Evolutionary conservation across 306 rosid species (phyloP), one percentile per base, ranked within the genome.

Genomic region (Trifolium pratense): DNA sequence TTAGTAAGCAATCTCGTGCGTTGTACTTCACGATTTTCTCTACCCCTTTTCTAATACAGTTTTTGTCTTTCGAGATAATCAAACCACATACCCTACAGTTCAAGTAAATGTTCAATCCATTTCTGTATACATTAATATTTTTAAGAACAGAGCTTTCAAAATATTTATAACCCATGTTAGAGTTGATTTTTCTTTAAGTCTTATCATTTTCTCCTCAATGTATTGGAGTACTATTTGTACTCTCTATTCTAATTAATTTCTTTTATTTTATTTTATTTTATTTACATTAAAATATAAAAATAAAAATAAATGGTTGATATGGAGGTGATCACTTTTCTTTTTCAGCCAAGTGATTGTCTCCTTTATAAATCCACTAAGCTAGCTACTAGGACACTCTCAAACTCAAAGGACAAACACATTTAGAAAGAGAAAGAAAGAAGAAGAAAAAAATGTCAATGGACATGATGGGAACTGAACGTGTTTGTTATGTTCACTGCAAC

Each of bases 401-500:
- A 17, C 79, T 23, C 75, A 43, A 45, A 76, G 74, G 75, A 80
- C 80, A 77, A 7, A 59, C 58, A 59, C 75, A 66, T 68, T 32
- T 34, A 78, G 68, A 66, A 49, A 59, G 65, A 59, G 39, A 37
- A 10, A 46, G 52, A 21, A 4, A 59, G 15, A 31, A n/a, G n/a
- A 18, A 18, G 78, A 79, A 18, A 52, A 76, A 55, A 71, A 87
- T 91, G 95, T 91, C 93, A 77, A 84, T 88, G 99, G 96, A 95
- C 51, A 82, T 86, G 95, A 91, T 85, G 93, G 89, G 96, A 77
- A 79, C 97, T 20, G 99, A 91, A 86, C 97, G 97, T 83, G 93
- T 95, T 84, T 95, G 99, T 84, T 95, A 91, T 88, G 97, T 91
- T 82, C 96, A 91, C 92, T 95, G 99, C 97, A 95, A 91, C 84